Evolutionary conservation across 305 asterid genomes (phyloP).

Genomic region (Striga hermonthica): DNA sequence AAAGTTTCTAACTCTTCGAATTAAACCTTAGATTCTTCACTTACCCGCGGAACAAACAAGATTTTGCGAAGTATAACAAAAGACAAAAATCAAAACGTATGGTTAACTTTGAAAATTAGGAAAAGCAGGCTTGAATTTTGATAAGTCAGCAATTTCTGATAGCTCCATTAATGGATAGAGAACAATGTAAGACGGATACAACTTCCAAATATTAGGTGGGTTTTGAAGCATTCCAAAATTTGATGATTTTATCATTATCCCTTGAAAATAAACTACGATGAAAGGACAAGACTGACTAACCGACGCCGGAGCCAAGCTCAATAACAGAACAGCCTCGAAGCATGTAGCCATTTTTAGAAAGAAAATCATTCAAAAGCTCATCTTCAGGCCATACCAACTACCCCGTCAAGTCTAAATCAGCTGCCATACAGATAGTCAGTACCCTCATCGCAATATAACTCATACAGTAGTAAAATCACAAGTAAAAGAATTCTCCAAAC

Average conservation of each 20-base stretch:
- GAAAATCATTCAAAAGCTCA: conserved; percentile 70
- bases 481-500: too few relatives aligned
- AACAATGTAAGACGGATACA: too few relatives aligned
- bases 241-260: too few relatives aligned
- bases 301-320: conserved; percentile 97
- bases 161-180: too few relatives aligned
- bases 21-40: conserved; percentile 30
- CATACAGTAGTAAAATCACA: too few relatives aligned
- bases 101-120: too few relatives aligned
- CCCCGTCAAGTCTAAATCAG: conserved; percentile 95
- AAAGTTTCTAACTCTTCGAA: conserved; percentile 1
- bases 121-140: too few relatives aligned
- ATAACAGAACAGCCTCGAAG: conserved; percentile 70
- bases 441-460: conserved; percentile 8
- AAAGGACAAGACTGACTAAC: conserved; percentile 44
- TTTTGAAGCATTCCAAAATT: too few relatives aligned
- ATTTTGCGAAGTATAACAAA: conserved; percentile 40
- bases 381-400: conserved; percentile 99
- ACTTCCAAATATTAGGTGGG: too few relatives aligned
- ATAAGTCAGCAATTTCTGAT: too few relatives aligned
- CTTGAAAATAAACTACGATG: neutral
- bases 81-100: too few relatives aligned
- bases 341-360: conserved; percentile 57
- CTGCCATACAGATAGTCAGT: conserved; percentile 54
- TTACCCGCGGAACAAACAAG: conserved; percentile 47